These are phyloP conservation scores for Mrakiaceae sp. DNA, from an alignment of 1,284 basidiomycete species.

Conservation along the genomic window DNA sequence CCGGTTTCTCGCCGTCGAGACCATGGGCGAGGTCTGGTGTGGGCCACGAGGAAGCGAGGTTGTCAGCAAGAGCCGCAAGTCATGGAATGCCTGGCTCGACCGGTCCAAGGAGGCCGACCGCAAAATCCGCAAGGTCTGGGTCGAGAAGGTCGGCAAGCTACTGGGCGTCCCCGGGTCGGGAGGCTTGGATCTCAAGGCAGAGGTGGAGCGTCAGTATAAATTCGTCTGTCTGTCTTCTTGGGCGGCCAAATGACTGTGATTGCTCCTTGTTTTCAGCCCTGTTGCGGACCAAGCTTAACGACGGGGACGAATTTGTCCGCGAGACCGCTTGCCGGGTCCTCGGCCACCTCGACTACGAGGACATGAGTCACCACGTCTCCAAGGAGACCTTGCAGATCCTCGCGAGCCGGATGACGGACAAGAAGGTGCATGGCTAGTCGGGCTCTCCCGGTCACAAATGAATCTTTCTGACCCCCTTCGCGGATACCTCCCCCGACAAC, in stretches of 20 bases:
- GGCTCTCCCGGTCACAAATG: not conserved
- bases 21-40: conserved; percentile 81
- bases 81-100: conserved; percentile 77
- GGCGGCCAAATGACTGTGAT: too few species aligned
- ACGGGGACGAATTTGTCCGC: conserved; percentile 86
- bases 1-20: conserved; percentile 66
- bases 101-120: conserved; percentile 67
- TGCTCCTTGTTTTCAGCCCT: conserved; percentile 39
- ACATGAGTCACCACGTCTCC: conserved; percentile 68
- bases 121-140: conserved; percentile 62
- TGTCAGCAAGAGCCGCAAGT: conserved; percentile 51
- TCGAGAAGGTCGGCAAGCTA: conserved; percentile 43
- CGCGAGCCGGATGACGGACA: conserved; percentile 67
- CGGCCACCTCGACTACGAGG: conserved; percentile 79
- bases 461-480: not conserved
- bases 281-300: conserved; percentile 56
- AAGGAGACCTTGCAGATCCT: conserved; percentile 51
- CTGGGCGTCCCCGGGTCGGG: conserved; percentile 2
- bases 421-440: conserved; percentile 48
- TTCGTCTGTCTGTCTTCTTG: conserved; percentile 3
- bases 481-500: not conserved
- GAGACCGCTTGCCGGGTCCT: conserved; percentile 73
- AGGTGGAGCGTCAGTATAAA: conserved; percentile 52
- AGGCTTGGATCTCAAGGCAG: conserved; percentile 20
- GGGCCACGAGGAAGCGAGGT: conserved; percentile 45